phyloP scores from a whole-genome alignment of 208 protist species.

The Naegleria gruberi region DNA sequence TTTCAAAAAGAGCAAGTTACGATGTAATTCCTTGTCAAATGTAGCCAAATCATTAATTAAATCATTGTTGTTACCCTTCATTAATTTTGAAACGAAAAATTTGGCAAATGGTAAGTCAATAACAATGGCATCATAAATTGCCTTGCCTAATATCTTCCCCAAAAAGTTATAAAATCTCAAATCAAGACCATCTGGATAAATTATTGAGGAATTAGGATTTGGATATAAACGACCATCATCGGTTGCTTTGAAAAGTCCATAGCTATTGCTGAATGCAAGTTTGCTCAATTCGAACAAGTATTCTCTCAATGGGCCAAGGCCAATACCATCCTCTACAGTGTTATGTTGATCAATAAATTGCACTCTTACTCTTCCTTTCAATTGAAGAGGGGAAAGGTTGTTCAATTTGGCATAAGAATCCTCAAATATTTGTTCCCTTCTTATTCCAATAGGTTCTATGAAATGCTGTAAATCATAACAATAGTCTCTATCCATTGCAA shows the following conservation, averaged over 20 bases:
- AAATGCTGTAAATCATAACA: neutral
- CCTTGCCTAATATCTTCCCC: constrained; percentile 73
- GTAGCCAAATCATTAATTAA: constrained; percentile 68
- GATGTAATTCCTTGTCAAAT: constrained; percentile 72
- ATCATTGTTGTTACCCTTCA: constrained; percentile 68
- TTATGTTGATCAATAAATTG: constrained; percentile 52
- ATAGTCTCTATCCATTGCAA: neutral
- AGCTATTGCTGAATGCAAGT: constrained; percentile 61
- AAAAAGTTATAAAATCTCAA: constrained; percentile 56
- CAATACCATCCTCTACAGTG: constrained; percentile 68
- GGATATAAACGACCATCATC: constrained; percentile 69
- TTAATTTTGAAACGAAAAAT: constrained; percentile 66
- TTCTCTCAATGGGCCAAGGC: constrained; percentile 78
- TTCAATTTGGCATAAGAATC: constrained; percentile 63
- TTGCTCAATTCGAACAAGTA: constrained; percentile 63
- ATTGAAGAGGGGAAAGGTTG: constrained; percentile 36
- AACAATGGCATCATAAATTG: constrained; percentile 72
- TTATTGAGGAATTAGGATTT: constrained; percentile 47
- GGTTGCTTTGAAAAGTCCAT: constrained; percentile 73
- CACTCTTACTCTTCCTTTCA: constrained; percentile 43
- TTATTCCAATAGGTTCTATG: neutral
- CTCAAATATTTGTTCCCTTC: constrained; percentile 52
- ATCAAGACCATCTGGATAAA: neutral
- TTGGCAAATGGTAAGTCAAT: constrained; percentile 72
- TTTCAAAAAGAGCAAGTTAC: constrained; percentile 61